Evolutionary conservation across 2,329 filamentous ascomycete genomes (phyloP).

Genomic region (Fusarium compactum): DNA sequence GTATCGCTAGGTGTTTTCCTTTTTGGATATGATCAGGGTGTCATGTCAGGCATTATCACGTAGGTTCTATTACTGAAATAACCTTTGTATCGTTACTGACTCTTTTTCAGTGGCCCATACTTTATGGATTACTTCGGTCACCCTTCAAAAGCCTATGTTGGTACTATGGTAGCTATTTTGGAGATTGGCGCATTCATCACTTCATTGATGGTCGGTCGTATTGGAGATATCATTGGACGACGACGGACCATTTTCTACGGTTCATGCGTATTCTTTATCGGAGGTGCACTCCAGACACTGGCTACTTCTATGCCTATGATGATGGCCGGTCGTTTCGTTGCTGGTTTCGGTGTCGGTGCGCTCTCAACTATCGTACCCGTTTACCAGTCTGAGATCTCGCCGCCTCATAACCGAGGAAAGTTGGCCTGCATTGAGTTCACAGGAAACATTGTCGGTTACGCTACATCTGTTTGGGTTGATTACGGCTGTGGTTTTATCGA

Average conservation of each 20-base stretch:
- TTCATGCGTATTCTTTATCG: conserved; percentile 86
- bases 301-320: conserved; percentile 90
- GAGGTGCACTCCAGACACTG: conserved; percentile 86
- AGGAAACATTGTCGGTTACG: conserved; percentile 95
- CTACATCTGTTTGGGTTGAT: conserved; percentile 97
- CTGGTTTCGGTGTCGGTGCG: conserved; percentile 87
- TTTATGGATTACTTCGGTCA: conserved; percentile 95
- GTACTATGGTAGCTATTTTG: conserved; percentile 97
- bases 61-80: conserved; percentile 54
- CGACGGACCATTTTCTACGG: conserved; percentile 93
- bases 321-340: conserved; percentile 84
- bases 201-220: conserved; percentile 84
- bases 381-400: conserved; percentile 95
- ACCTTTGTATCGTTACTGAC: conserved; percentile 37
- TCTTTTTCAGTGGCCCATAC: conserved; percentile 75
- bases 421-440: conserved; percentile 98
- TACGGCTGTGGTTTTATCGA: conserved; percentile 95
- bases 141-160: conserved; percentile 86
- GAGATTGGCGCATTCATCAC: conserved; percentile 94
- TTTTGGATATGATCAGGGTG: conserved; percentile 90
- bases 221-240: conserved; percentile 92
- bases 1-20: conserved; percentile 88
- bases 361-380: conserved; percentile 93
- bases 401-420: conserved; percentile 94
- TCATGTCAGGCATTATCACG: conserved; percentile 82